A percentile compares a stretch with the other conserved stretches of the same genome.
Conservation (phyloP, 2,329 filamentous ascomycete genomes). For the Pestalotiopsis sp. region DNA sequence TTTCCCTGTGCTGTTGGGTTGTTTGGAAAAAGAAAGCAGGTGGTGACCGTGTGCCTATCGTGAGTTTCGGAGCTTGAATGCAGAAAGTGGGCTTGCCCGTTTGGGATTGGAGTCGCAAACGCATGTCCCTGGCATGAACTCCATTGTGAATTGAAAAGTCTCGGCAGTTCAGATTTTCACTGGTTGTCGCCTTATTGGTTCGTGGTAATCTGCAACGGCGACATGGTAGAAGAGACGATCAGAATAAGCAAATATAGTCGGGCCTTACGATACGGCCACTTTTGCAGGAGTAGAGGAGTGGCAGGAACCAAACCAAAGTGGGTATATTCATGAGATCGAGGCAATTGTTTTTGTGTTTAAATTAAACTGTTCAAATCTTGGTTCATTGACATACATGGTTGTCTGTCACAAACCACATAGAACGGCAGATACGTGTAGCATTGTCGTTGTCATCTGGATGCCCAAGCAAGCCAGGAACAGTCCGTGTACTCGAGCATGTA, state of each 20-base stretch:
- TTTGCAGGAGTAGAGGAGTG: background rate
- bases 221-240: background rate
- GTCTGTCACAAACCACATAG: no score
- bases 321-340: background rate
- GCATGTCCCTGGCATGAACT: background rate
- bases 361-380: background rate
- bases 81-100: background rate
- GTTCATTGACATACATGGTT: background rate
- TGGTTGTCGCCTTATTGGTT: background rate
- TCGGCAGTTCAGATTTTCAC: background rate
- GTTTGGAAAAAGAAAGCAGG: background rate
- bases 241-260: background rate
- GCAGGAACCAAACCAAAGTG: background rate
- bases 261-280: background rate
- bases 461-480: no score
- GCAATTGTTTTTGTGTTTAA: background rate
- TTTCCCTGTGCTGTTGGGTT: background rate
- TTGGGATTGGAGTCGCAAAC: background rate
- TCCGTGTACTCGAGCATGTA: no score
- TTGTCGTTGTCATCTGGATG: no score
- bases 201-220: background rate
- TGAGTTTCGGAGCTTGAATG: background rate
- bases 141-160: background rate
- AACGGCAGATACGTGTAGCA: no score
- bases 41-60: background rate